A percentile compares a stretch with the other conserved stretches of the same genome.
Conservation (phyloP, 805 yeast species). For the Cyberlindnera lachancei region DNA sequence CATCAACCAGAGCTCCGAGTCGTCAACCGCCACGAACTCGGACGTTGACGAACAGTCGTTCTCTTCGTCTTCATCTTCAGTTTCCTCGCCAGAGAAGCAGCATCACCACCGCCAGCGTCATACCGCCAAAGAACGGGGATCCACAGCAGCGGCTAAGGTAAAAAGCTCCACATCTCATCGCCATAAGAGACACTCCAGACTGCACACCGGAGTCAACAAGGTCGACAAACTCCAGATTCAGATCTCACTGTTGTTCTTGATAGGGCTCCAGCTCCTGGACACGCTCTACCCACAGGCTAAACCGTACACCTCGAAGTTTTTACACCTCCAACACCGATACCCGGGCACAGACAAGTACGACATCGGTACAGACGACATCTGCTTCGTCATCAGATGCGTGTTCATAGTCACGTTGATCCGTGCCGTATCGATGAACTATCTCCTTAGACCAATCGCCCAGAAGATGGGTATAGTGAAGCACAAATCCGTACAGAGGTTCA, state of each 20-base stretch:
- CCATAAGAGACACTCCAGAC: constrained; percentile 1
- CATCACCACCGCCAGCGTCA: too few relatives aligned
- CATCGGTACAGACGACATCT: constrained; percentile 48
- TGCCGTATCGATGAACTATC: constrained; percentile 48
- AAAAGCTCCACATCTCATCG: too few relatives aligned
- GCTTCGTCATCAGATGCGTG: constrained; percentile 46
- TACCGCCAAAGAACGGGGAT: too few relatives aligned
- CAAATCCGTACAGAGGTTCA: constrained; percentile 59
- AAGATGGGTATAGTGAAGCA: constrained; percentile 35
- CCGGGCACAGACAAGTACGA: constrained; percentile 33
- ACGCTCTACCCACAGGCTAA: constrained; percentile 19
- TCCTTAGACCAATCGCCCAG: constrained; percentile 51
- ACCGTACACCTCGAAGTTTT: constrained; percentile 30
- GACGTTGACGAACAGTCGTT: constrained; percentile 7
- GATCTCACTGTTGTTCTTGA: constrained; percentile 19
- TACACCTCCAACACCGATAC: constrained; percentile 33
- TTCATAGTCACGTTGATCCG: constrained; percentile 52
- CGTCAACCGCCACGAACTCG: constrained; percentile 6
- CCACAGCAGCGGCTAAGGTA: too few relatives aligned
- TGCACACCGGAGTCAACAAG: constrained; percentile 6
- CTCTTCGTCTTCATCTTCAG: too few relatives aligned
- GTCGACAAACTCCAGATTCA: constrained; percentile 24
- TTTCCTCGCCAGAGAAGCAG: too few relatives aligned
- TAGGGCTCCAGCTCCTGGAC: constrained; percentile 17
- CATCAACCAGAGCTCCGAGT: constrained; percentile 1